A percentile compares a stretch with the other conserved stretches of the same genome.
Conservation (phyloP, 1,284 basidiomycete species). For the Mixia osmundae region DNA sequence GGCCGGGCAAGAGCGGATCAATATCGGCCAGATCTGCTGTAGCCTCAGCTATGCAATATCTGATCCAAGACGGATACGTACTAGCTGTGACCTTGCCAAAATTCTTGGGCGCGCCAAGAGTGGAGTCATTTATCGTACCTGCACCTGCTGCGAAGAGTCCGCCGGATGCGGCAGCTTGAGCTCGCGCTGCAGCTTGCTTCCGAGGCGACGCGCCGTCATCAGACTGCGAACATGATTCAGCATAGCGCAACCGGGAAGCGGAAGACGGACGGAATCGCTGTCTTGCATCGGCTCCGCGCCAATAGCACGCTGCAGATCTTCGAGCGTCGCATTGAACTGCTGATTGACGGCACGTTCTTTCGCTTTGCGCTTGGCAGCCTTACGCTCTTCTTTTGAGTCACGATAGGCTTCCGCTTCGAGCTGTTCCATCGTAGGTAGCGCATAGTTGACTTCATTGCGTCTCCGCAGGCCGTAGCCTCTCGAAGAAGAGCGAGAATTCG, state of each 20-base stretch:
- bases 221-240: no score
- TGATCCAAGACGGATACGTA: slow-evolving; percentile 26
- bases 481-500: no score
- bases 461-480: slow-evolving; percentile 7
- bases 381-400: slow-evolving; percentile 3
- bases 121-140: slow-evolving; percentile 5
- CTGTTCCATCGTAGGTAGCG: slow-evolving; percentile 18
- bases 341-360: slow-evolving; percentile 7
- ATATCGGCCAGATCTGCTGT: slow-evolving; percentile 62
- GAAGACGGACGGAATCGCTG: no score
- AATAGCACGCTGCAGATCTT: slow-evolving; percentile 17
- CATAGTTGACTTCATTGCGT: slow-evolving; percentile 20
- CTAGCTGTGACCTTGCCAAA: slow-evolving; percentile 58
- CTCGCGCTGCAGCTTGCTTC: slow-evolving; percentile 15
- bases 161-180: slow-evolving; percentile 14
- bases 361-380: slow-evolving; percentile 6
- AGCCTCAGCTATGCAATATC: slow-evolving; percentile 18
- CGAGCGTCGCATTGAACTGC: slow-evolving; percentile 15
- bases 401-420: slow-evolving; percentile 5
- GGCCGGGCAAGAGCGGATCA: slow-evolving; percentile 82
- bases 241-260: no score
- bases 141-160: slow-evolving; percentile 18
- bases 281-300: slow-evolving; percentile 13
- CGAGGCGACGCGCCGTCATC: slow-evolving; percentile 14
- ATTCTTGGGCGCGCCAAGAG: slow-evolving; percentile 27